Percentiles rank a stretch among this genome's conserved stretches.
phyloP scores from a whole-genome alignment of 1,284 basidiomycete genomes.

The Agroathelia rolfsii region DNA sequence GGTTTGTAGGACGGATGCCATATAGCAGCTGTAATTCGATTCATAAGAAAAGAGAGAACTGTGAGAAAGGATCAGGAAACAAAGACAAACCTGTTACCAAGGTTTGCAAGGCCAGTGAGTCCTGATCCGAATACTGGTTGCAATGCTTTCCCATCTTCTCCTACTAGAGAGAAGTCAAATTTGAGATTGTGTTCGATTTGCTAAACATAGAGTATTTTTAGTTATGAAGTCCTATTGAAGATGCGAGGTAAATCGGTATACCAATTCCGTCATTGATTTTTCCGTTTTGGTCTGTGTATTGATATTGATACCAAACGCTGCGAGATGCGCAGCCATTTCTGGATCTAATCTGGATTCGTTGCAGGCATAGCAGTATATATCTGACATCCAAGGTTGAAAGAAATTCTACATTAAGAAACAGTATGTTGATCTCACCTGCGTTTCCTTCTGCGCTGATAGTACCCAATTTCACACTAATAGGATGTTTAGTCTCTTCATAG shows the following conservation, averaged over 20 bases:
- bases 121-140: slow-evolving; percentile 86
- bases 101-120: slow-evolving; percentile 83
- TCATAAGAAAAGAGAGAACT: background rate
- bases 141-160: slow-evolving; percentile 83
- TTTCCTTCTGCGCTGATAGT: slow-evolving; percentile 94
- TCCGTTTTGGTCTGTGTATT: slow-evolving; percentile 84
- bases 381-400: slow-evolving; percentile 27
- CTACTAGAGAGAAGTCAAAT: slow-evolving; percentile 91
- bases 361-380: slow-evolving; percentile 92
- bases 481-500: slow-evolving; percentile 68
- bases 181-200: slow-evolving; percentile 96
- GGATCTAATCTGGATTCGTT: slow-evolving; percentile 84
- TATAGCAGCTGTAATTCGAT: slow-evolving; percentile 90
- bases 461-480: slow-evolving; percentile 88
- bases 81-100: slow-evolving; percentile 80
- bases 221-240: background rate
- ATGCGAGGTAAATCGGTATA: no score
- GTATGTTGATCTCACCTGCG: slow-evolving; percentile 46
- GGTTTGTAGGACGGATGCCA: slow-evolving; percentile 88
- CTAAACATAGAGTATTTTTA: slow-evolving; percentile 26
- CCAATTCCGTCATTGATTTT: slow-evolving; percentile 94
- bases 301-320: slow-evolving; percentile 84
- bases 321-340: slow-evolving; percentile 66
- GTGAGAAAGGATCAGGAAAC: background rate
- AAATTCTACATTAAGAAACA: slow-evolving; percentile 2